Conservation (phyloP, 768 basidiomycete species). For the Suillus clintonianus region DNA sequence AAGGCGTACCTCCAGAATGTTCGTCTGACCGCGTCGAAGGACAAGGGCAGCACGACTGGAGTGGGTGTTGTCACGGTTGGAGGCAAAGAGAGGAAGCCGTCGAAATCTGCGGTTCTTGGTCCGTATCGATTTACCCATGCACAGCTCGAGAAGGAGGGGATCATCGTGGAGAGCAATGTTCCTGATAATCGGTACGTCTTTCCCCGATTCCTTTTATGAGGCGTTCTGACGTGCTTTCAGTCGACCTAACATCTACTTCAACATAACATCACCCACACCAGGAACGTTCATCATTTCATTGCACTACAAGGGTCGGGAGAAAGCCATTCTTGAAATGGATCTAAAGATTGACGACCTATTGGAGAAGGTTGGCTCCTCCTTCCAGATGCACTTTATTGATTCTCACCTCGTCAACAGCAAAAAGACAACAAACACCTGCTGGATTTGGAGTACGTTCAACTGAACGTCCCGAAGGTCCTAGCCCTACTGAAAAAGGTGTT, state of each 20-base stretch:
- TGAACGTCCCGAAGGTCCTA: conserved; percentile 94
- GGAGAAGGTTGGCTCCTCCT: conserved; percentile 73
- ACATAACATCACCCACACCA: conserved; percentile 95
- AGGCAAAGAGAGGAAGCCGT: conserved; percentile 94
- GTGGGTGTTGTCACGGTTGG: conserved; percentile 95
- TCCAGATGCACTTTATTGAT: conserved; percentile 1
- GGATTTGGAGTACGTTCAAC: conserved; percentile 96
- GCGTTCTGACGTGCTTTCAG: conserved; percentile 40
- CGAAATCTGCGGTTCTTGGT: conserved; percentile 84
- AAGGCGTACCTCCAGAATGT: conserved; percentile 99
- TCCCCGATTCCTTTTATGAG: neutral
- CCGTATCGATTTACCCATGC: conserved; percentile 98
- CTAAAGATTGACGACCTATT: conserved; percentile 97
- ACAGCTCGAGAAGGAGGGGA: conserved; percentile 97
- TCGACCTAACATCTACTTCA: conserved; percentile 98
- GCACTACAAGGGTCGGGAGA: conserved; percentile 98
- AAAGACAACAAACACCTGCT: conserved; percentile 97
- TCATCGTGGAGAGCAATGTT: conserved; percentile 98
- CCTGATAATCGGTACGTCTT: conserved; percentile 87
- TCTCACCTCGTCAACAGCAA: conserved; percentile 65
- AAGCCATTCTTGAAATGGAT: conserved; percentile 99
- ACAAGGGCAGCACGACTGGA: conserved; percentile 83
- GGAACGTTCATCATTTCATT: conserved; percentile 99
- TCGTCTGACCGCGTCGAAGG: conserved; percentile 82
- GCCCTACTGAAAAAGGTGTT: conserved; percentile 93